phyloP scores from a whole-genome alignment of 2,329 filamentous ascomycete genomes.

The Verticillium zaregamsianum region DNA sequence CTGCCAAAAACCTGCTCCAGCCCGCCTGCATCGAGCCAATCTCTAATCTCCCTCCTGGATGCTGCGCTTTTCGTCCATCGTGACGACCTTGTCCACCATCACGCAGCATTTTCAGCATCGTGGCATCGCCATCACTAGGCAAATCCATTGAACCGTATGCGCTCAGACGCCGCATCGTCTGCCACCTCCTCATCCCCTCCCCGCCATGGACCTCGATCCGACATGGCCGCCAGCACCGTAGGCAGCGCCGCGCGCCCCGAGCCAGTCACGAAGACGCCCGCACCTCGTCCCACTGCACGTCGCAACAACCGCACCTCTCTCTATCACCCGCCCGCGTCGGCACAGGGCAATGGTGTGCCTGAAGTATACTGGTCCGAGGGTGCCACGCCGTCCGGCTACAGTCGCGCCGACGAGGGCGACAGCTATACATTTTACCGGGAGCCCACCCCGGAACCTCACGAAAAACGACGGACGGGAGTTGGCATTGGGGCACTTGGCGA shows the following conservation, averaged over 20 bases:
- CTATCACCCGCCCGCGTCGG: slow-evolving; percentile 3
- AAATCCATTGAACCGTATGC: neutral
- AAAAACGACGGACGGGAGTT: slow-evolving; percentile 6
- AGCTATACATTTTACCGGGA: slow-evolving; percentile 36
- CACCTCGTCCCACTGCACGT: neutral
- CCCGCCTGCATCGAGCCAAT: neutral
- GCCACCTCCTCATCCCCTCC: neutral
- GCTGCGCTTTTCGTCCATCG: neutral
- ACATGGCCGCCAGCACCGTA: neutral
- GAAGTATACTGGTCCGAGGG: slow-evolving; percentile 3
- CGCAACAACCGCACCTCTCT: slow-evolving; percentile 2
- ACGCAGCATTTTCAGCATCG: neutral
- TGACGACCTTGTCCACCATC: neutral
- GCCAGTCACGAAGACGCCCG: neutral
- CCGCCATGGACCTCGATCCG: neutral
- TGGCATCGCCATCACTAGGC: neutral
- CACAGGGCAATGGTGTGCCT: neutral
- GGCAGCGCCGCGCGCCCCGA: neutral
- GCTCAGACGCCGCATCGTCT: neutral
- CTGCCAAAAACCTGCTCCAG: neutral
- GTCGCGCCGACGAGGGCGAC: slow-evolving; percentile 9
- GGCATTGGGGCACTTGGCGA: slow-evolving; percentile 3
- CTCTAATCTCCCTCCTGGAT: neutral
- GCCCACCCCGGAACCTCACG: slow-evolving; percentile 27
- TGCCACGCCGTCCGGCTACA: slow-evolving; percentile 5